Base-by-base conservation (phyloP, 306 rosid species). In the Delonix regia region DNA sequence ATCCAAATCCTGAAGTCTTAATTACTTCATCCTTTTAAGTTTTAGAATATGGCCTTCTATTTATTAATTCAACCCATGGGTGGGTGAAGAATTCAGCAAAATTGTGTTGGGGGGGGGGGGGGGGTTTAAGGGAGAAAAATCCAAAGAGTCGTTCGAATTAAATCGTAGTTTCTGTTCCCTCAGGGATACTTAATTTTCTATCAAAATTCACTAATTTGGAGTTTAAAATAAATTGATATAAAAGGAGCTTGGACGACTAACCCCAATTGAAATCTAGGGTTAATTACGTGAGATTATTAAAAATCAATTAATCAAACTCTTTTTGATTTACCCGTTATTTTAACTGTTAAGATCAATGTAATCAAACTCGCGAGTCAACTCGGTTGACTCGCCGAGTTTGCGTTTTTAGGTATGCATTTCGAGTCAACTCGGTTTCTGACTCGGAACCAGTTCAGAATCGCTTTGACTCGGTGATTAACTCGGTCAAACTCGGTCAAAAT, bases 31-130 rank as follows among this genome's bases (percentile, higher is more conserved):
- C 49, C 49, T 60, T 60, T 69, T 52, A 36, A 10, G 30, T 47
- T 45, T 76, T 75, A 55, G 69, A 76, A 76, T n/a, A n/a, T n/a
- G 67, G 81, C 69, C 67, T 83, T 68, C 41, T 18, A 15, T 69
- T n/a, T n/a, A n/a, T n/a, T n/a, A n/a, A n/a, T n/a, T 79, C 36
- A 78, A 65, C 27, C 57, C 34, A 41, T 10, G 28, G 73, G 9
- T 49, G 24, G 45, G 36, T 75, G 72, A 74, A 74, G 45, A 63
- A 22, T 65, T 81, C 53, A 78, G 27, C 30, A 66, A 78, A 49
- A n/a, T n/a, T n/a, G n/a, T n/a, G n/a, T n/a, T n/a, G n/a, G n/a
- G n/a, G n/a, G n/a, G n/a, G n/a, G n/a, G n/a, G n/a, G n/a, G n/a
- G n/a, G n/a, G n/a, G n/a, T n/a, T n/a, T n/a, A n/a, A n/a, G n/a